phyloP scores from a whole-genome alignment of 257 asterid genomes.

The Cynanchum wilfordii region DNA sequence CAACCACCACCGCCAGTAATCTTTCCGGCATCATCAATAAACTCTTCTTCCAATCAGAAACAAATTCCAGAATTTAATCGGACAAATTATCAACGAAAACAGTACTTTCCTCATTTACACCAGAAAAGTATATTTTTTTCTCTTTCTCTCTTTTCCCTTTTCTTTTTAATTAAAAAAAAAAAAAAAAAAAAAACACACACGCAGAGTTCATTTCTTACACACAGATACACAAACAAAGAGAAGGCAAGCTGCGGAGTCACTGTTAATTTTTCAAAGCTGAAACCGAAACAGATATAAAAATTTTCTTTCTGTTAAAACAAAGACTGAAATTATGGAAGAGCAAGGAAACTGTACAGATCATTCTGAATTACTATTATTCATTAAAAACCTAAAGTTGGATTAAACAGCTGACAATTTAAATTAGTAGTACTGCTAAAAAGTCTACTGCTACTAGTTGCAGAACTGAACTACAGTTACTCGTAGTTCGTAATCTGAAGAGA shows the following conservation, averaged over 20 bases:
- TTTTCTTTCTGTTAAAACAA: neutral
- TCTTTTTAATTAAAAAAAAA: neutral
- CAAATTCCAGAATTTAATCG: conserved; percentile 6
- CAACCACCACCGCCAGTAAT: neutral
- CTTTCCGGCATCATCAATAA: neutral
- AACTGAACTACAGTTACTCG: neutral
- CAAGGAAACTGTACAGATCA: conserved; percentile 20
- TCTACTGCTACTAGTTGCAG: neutral
- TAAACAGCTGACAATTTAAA: neutral
- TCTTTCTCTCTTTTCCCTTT: neutral
- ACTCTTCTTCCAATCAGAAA: conserved; percentile 1
- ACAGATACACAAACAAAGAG: neutral
- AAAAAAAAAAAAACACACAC: neutral
- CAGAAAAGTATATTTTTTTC: neutral
- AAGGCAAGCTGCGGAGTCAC: neutral
- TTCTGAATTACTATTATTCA: neutral
- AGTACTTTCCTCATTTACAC: neutral
- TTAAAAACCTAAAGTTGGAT: conserved; percentile 3
- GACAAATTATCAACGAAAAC: conserved; percentile 3
- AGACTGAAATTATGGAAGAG: neutral
- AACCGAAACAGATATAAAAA: neutral
- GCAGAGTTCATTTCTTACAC: neutral
- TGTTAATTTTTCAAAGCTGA: neutral
- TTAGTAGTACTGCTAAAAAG: neutral
- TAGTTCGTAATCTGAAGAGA: conserved; percentile 3